Evolutionary conservation across 331 rosid genomes (phyloP), one percentile per base, ranked within the genome.

Genomic region (Phaseolus coccineus): DNA sequence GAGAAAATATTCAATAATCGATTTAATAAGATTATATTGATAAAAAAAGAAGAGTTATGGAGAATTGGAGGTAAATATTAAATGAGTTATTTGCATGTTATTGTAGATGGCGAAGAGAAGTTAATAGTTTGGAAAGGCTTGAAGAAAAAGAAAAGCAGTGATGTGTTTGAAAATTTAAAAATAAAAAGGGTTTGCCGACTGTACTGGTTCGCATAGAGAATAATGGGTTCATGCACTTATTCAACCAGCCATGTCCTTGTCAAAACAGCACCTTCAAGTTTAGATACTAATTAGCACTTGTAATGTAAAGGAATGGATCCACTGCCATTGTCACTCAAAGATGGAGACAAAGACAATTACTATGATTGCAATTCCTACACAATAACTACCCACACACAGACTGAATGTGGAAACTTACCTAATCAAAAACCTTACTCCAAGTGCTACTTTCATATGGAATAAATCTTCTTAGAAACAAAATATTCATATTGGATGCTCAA

Each of bases 161-260:
- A 4, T 37, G 42, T 37, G 42, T 37, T 40, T 39, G 1, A 8
- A 35, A 40, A 40, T 47, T 51, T 9, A 50, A 19, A 53, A 64
- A 70, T 46, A 5, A 50, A 87, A 81, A 73, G 24, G 84, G 37
- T 79, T 86, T 84, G 91, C 91, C 91, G 89, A 88, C 89, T 72
- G 13, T 55, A 19, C n/a, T 33, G 40, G 52, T 68, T 82, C 13
- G 44, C 37, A 70, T 15, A 48, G 16, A 70, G 35, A 80, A 71
- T 77, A 65, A 80, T 75, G 40, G 48, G 4, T 64, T 65, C 0
- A 56, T 40, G 73, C 12, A 44, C 42, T 80, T 25, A 42, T 22
- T 31, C 35, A 53, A 72, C 76, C 58, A 48, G 24, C 27, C 7
- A 74, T 35, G 77, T 77, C 80, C 2, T 64, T 51, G 74, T 86